Percentiles rank a stretch among this genome's conserved stretches.
phyloP scores from a whole-genome alignment of 306 rosid genomes.

The Quercus agrifolia region DNA sequence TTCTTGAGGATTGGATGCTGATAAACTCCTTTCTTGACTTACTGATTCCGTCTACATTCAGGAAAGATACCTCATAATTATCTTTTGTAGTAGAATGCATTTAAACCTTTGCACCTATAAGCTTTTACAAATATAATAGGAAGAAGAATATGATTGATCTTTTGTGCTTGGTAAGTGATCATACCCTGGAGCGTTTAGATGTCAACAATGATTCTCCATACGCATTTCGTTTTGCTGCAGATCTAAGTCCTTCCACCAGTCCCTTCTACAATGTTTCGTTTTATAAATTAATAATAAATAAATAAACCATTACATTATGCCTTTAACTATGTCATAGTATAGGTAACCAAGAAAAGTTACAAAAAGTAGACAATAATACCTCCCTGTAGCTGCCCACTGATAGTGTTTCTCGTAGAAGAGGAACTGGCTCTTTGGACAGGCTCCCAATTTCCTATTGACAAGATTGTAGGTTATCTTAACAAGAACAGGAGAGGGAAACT shows the following conservation, averaged over 20 bases:
- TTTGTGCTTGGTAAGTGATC: background rate
- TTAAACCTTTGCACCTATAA: background rate
- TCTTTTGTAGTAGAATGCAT: background rate
- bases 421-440: background rate
- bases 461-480: background rate
- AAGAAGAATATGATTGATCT: background rate
- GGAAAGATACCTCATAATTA: background rate
- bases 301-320: background rate
- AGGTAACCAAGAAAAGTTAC: background rate
- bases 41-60: conserved; percentile 5
- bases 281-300: too few relatives aligned
- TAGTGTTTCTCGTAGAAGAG: background rate
- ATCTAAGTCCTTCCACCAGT: background rate
- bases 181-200: conserved; percentile 24
- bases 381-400: background rate
- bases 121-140: background rate
- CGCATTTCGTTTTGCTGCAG: background rate
- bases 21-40: background rate
- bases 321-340: background rate
- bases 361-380: background rate
- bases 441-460: background rate
- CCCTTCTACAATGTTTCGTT: conserved; percentile 6
- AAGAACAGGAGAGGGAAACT: background rate
- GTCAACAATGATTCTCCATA: background rate
- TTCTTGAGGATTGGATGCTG: background rate